Percentiles rank a stretch among this genome's conserved stretches.
Evolutionary conservation across 2,329 filamentous ascomycete species (phyloP).

Genomic region (Aspergillus costaricaensis): DNA sequence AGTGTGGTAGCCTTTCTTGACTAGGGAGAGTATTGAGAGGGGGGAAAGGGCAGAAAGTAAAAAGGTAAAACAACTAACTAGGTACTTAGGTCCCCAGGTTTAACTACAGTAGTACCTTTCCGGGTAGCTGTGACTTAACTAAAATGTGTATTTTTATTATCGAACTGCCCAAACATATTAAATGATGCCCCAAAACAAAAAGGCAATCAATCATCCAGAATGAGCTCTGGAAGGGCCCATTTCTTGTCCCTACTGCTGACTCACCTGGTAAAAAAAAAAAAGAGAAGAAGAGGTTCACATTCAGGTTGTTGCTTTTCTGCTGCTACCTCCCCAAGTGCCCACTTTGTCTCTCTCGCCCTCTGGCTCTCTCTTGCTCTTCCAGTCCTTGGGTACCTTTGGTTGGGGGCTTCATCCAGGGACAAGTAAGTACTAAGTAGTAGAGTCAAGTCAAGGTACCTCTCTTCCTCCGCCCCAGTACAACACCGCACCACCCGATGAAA

Average conservation of each 20-base stretch:
- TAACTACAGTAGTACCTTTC: background rate
- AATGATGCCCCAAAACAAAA: too few species aligned
- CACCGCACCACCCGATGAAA: background rate
- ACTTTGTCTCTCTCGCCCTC: too few species aligned
- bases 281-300: too few species aligned
- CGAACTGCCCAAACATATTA: too few species aligned
- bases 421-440: background rate
- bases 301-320: background rate
- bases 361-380: background rate
- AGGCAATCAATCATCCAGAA: too few species aligned
- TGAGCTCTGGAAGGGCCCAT: constrained; percentile 14
- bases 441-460: background rate
- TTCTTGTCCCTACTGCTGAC: background rate
- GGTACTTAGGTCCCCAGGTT: background rate
- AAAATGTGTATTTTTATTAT: background rate
- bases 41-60: too few species aligned
- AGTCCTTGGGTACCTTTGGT: background rate
- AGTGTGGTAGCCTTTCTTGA: background rate
- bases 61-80: too few species aligned
- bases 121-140: background rate
- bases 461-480: background rate
- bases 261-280: background rate
- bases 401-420: background rate
- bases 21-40: too few species aligned
- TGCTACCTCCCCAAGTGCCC: too few species aligned